These are phyloP conservation scores for Lepidopterella palustris DNA, from an alignment of 495 filamentous ascomycete genomes.

Conservation along the genomic window DNA sequence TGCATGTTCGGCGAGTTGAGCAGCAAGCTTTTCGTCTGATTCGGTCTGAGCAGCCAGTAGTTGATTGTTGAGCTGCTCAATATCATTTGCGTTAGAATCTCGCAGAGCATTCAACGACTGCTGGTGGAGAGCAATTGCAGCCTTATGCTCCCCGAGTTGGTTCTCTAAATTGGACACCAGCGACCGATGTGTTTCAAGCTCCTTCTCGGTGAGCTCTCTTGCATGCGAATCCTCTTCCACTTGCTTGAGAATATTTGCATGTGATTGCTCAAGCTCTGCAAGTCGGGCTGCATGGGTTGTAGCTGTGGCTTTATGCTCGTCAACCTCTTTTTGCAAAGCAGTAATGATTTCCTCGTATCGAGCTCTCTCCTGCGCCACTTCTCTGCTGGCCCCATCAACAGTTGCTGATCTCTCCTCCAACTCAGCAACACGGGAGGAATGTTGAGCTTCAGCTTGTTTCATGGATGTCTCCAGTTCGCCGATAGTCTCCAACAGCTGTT, in stretches of 20 bases:
- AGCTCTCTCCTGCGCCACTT: constrained; percentile 45
- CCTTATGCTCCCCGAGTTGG: constrained; percentile 47
- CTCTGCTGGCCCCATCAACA: constrained; percentile 32
- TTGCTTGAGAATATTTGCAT: constrained; percentile 42
- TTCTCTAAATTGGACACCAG: constrained; percentile 41
- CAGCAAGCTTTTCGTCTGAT: constrained; percentile 42
- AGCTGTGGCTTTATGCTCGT: constrained; percentile 63
- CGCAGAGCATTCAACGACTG: constrained; percentile 48
- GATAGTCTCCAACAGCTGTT: constrained; percentile 63
- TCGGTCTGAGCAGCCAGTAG: constrained; percentile 41
- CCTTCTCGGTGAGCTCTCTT: constrained; percentile 36
- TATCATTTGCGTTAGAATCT: constrained; percentile 47
- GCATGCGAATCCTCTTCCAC: constrained; percentile 45
- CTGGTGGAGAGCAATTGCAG: constrained; percentile 49
- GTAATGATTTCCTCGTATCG: constrained; percentile 62
- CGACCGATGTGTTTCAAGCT: constrained; percentile 39
- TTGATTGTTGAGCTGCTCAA: constrained; percentile 44
- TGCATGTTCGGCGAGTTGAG: constrained; percentile 32
- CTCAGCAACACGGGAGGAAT: constrained; percentile 26
- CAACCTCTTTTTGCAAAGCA: constrained; percentile 65
- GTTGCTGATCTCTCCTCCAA: constrained; percentile 12
- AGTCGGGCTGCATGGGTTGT: constrained; percentile 37
- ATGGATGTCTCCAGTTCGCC: constrained; percentile 58
- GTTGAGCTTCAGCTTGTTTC: constrained; percentile 33
- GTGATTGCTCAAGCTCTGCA: constrained; percentile 42